Evolutionary conservation across 768 basidiomycete genomes (phyloP), one percentile per base, ranked within the genome.

Genomic region (Tephrocybe sp.): DNA sequence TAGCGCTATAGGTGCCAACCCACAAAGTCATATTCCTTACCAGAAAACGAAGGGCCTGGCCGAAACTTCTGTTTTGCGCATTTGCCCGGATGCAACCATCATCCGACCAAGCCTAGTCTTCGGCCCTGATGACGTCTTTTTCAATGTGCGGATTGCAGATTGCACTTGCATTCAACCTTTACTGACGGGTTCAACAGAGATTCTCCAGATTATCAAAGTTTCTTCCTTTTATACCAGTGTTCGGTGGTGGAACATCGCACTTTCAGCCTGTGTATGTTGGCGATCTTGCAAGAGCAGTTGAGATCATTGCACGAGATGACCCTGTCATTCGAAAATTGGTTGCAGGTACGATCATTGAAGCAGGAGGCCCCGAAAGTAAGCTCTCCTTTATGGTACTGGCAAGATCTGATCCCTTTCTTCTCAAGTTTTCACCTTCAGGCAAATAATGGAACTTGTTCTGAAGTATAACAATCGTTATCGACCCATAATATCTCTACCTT

Each of bases 181-280:
- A 11, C 22, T 43, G 38, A 12, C 10, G 40, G 11, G 8, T 46
- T 16, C 20, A 30, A 12, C 55, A 88, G 86, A 73, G 83, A 38
- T 87, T 90, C 59, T 80, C 83, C 26, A 72, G 68, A 22, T 64
- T 90, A 23, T 78, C 84, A 0, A 72, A 70, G 44, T 71, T 78
- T 53, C 65, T 89, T 31, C 87, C 87, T 2, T 82, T 87, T 62
- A 65, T 89, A 22, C 88, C 87, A n/a, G 84, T 90, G 5, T 89
- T 88, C 60, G 84, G 79, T 8, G 83, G 83, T n/a, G 88, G 89
- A 1, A 65, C 56, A 9, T 70, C 84, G 5, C 73, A 68, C 20
- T 89, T 89, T 60, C 87, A 89, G 57, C 87, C 88, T 11, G 82
- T 89, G 10, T 89, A 81, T 60, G 86, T 82, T 1, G 83, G 78